Evolutionary conservation across 2,329 filamentous ascomycete genomes (phyloP), one percentile per base, ranked within the genome.

Genomic region (Dactylellina parvicollis): DNA sequence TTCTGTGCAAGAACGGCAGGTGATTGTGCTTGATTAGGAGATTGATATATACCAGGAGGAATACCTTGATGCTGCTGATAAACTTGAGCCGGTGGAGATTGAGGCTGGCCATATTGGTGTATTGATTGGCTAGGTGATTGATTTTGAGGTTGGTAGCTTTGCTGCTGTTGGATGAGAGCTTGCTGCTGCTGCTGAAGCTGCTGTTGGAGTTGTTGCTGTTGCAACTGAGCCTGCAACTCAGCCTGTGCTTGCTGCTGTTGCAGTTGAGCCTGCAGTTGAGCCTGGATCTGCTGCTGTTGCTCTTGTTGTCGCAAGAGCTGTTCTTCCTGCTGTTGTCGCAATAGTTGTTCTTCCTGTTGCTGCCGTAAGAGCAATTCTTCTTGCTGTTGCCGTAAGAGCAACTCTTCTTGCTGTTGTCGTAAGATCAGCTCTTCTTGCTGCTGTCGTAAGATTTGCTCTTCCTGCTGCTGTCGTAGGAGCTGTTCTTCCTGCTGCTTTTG

Each of bases 401-500:
- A 55, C 22, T 73, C 69, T 34, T 73, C 69, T n/a, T 73, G 60
- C 26, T 73, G 60, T 18, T 73, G 55, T 16, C 40, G 60, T 14
- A 73, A 34, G 28, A 18, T 18, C 20, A 40, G 12, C 24, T 66
- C 60, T 49, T 73, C 52, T 18, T 73, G 60, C 16, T 66, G 69
- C 30, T 73, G 69, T 20, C 54, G 36, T 32, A 59, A 14, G 49
- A 73, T 26, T 32, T 66, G 60, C 24, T 66, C 60, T 49, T 73
- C 52, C 14, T 73, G 60, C 16, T 66, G 69, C 30, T 73, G 69
- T 20, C 54, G 36, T 32, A 59, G 10, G 49, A 73, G 34, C 40
- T 66, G 60, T 30, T 73, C 69, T 34, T 73, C 69, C 20, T 73
- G 60, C 26, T 73, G 60, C 24, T 73, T 60, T 16, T 38, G 60